A percentile compares a stretch with the other conserved stretches of the same genome.
Conservation (phyloP, 257 asterid species). For the Cruciata laevipes region DNA sequence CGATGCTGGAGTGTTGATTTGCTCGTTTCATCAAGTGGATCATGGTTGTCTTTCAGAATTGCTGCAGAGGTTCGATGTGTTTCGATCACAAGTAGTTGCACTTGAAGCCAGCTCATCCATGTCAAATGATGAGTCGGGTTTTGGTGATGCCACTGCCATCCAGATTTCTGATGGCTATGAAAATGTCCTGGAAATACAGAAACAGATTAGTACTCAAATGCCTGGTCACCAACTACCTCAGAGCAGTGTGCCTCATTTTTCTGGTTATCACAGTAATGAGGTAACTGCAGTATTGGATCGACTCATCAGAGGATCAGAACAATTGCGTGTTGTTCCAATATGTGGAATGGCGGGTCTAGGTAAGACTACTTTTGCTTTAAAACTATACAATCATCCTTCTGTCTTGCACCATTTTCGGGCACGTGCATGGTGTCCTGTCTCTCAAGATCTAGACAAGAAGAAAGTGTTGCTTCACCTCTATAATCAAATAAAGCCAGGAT, state of each 20-base stretch:
- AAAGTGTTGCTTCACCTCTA: not conserved
- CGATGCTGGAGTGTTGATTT: not conserved
- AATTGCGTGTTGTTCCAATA: not conserved
- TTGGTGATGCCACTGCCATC: too few relatives aligned
- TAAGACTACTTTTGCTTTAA: conserved; percentile 8
- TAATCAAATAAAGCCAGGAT: not conserved
- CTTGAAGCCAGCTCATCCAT: too few relatives aligned
- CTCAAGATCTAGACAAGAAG: not conserved
- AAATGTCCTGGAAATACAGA: too few relatives aligned
- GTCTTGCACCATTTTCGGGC: not conserved
- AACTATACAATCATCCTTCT: not conserved
- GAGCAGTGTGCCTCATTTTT: not conserved
- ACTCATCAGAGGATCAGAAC: not conserved
- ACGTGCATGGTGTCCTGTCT: not conserved
- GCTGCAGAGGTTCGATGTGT: too few relatives aligned
- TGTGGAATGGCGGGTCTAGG: conserved; percentile 10
- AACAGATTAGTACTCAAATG: not conserved
- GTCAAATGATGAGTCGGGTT: too few relatives aligned
- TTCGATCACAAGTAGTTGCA: too few relatives aligned
- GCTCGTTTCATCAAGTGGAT: not conserved
- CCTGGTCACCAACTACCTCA: not conserved
- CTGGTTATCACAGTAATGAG: not conserved
- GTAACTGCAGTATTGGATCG: not conserved
- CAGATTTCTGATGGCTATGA: too few relatives aligned
- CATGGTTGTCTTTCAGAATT: too few relatives aligned